Base-by-base conservation (phyloP, 1,139 yeast genomes). In the Saccharomyces hybrid region DNA sequence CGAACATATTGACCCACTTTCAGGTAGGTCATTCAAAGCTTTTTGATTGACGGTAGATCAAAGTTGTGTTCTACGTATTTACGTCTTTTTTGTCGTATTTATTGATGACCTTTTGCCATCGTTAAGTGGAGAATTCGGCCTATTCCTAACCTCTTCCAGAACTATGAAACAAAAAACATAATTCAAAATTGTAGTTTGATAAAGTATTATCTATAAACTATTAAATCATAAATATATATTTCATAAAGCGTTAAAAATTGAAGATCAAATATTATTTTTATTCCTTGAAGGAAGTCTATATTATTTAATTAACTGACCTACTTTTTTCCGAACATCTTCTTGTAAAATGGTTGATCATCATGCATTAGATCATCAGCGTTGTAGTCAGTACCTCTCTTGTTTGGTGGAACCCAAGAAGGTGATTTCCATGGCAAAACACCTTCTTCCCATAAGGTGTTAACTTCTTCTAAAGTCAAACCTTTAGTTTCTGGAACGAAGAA, bases 391-490 rank as follows among this genome's bases (percentile, higher is more conserved):
- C 54, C 61, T 57, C 83, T 71, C 75, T 61, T 64, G 42, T 62
- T 56, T 34, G 67, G 61, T 49, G 71, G 71, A 32, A 63, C 58
- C 70, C 71, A 69, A 26, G 48, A 44, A 20, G 67, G 16, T 14
- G 82, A 76, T 57, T 74, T 73, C 82, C 81, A 79, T 59, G 84
- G 77, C 48, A 68, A 58, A 47, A 74, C 71, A 51, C 71, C 71
- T 51, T 65, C 69, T 46, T 73, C 71, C 64, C 70, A 84, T 74
- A 86, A 73, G 61, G 79, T 82, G 69, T 84, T 88, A 59, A 85
- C 86, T 65, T 85, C 87, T 71, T 85, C 93, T 68, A 85, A 76
- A 31, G 85, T 75, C 61, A 84, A 75, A 57, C 89, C 90, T 70
- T 81, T 81, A 53, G 93, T 85, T 71, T 85, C 90, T 59, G 83